A percentile compares a stretch with the other conserved stretches of the same genome.
These are phyloP conservation scores for Rhizopogon sp. DNA, from an alignment of 768 basidiomycete species.

Conservation along the genomic window DNA sequence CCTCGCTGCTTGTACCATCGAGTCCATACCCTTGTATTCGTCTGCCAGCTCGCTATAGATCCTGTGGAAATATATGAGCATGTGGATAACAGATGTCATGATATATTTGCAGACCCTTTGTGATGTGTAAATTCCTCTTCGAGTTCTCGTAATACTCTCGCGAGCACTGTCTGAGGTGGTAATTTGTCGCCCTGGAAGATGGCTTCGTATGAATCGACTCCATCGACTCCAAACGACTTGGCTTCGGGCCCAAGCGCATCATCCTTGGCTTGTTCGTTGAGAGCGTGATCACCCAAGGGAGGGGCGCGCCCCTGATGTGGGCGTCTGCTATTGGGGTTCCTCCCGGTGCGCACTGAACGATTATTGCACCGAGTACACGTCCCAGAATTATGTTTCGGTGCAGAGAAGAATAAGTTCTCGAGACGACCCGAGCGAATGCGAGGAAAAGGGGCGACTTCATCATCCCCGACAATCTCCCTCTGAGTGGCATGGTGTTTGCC, in stretches of 20 bases:
- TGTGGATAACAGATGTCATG: neutral
- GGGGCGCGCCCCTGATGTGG: neutral
- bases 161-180: conserved; percentile 86
- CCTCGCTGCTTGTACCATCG: conserved; percentile 73
- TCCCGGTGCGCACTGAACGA: neutral
- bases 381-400: conserved; percentile 67
- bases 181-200: conserved; percentile 21
- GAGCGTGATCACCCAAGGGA: conserved; percentile 17
- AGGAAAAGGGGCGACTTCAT: conserved; percentile 63
- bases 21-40: conserved; percentile 87
- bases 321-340: neutral
- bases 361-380: conserved; percentile 68
- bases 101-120: conserved; percentile 62
- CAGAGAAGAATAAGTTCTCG: conserved; percentile 77
- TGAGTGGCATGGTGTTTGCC: neutral
- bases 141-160: conserved; percentile 77
- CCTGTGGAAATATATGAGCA: conserved; percentile 36
- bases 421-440: conserved; percentile 74
- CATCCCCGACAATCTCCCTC: conserved; percentile 4
- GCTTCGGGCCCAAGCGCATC: conserved; percentile 16
- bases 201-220: neutral
- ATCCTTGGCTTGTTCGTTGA: conserved; percentile 47
- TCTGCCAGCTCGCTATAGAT: conserved; percentile 89
- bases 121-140: conserved; percentile 96
- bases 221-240: neutral